Evolutionary conservation across 73 alveolate species (phyloP).

Genomic region (Paramecium biaurelia): DNA sequence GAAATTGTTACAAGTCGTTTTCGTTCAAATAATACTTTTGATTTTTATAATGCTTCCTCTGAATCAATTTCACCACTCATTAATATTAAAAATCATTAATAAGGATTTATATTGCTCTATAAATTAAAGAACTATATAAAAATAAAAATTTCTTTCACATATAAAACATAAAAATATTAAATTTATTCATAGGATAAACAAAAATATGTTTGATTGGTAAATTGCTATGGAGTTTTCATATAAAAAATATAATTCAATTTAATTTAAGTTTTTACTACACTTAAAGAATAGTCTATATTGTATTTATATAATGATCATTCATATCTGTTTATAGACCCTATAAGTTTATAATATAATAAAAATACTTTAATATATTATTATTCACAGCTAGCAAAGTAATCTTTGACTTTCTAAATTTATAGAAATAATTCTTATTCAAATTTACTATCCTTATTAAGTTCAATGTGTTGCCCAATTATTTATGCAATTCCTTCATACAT

Average conservation of each 20-base stretch:
- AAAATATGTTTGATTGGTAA: not conserved
- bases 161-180: not conserved
- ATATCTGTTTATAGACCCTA: not conserved
- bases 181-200: not conserved
- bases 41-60: not conserved
- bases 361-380: not conserved
- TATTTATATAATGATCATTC: not conserved
- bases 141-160: not conserved
- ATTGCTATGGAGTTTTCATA: not conserved
- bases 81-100: not conserved
- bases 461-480: not conserved
- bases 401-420: not conserved
- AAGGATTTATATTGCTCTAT: not conserved
- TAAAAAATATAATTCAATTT: not conserved
- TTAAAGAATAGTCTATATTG: not conserved
- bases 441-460: not conserved
- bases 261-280: not conserved
- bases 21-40: not conserved
- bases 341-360: not conserved
- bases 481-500: not conserved
- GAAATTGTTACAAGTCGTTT: conserved; percentile 35
- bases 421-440: not conserved
- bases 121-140: not conserved
- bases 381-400: not conserved
- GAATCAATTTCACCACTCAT: conserved; percentile 34